Evolutionary conservation across 1,284 basidiomycete species (phyloP).

Genomic region (Leccinum huronense): DNA sequence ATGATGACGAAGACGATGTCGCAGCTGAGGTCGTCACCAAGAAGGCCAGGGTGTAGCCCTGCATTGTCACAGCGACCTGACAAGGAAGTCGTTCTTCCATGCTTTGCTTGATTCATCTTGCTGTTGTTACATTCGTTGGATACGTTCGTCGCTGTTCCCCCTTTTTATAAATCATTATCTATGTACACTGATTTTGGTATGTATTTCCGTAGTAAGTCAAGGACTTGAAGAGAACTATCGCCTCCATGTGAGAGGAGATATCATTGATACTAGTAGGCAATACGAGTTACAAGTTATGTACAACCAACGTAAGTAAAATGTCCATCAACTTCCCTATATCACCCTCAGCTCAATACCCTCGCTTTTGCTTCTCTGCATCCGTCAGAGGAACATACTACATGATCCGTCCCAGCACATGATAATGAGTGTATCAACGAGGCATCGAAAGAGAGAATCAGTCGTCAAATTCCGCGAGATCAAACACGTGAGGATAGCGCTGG

Average conservation of each 20-base stretch:
- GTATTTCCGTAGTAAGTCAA: background rate
- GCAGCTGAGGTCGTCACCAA: constrained; percentile 17
- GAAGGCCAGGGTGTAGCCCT: constrained; percentile 27
- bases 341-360: constrained; percentile 20
- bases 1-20: constrained; percentile 18
- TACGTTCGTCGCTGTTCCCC: background rate
- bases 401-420: background rate
- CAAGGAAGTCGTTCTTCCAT: background rate
- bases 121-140: background rate
- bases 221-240: too few relatives aligned
- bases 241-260: background rate
- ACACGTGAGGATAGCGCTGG: constrained; percentile 7
- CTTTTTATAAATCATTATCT: constrained; percentile 26
- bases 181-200: constrained; percentile 14
- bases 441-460: constrained; percentile 9
- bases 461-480: constrained; percentile 18
- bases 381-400: constrained; percentile 32
- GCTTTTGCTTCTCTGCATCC: constrained; percentile 28
- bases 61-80: background rate
- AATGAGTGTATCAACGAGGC: background rate
- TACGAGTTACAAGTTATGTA: background rate
- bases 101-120: constrained; percentile 5
- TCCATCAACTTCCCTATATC: background rate
- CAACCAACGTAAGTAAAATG: background rate
- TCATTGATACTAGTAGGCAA: background rate